Evolutionary conservation across 768 basidiomycete species (phyloP), one percentile per base, ranked within the genome.

Genomic region (Leucocoprinus sp.): DNA sequence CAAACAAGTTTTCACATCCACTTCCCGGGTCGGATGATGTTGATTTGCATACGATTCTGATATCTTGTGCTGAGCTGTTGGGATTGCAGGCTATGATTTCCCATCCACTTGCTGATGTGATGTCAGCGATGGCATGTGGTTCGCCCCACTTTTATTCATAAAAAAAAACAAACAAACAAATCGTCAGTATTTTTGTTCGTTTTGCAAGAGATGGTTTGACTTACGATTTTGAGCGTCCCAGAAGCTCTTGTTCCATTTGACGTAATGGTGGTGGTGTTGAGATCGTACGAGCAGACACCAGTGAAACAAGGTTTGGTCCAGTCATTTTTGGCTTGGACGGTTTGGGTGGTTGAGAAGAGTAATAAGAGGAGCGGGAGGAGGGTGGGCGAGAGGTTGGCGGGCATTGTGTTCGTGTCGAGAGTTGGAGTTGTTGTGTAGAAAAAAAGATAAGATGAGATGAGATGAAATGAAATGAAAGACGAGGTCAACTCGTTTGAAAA

Each of bases 21-120:
- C n/a, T 31, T 31, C 17, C 18, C 6, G 19, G 21, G 4, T 36
- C 51, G 24, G 56, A 48, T 37, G 62, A 48, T 17, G 56, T 46
- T 37, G 62, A 48, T 17, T 55, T 55, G 59, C 76, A 78, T 2
- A 75, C 72, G 15, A 75, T 63, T 7, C 73, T 69, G 39, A 76
- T 68, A 33, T 73, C 69, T 50, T 76, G 74, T 21, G 63, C 53
- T 8, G 65, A 48, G 0, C 58, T 50, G 45, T 67, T 62, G 2
- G 68, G 56, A 24, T 65, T 59, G 53, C 76, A 78, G 28, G 61
- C 65, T 17, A 76, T 52, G 33, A 77, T 74, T 22, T 65, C 61
- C 75, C 75, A 78, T 19, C 75, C 76, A 15, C 69, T 75, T 4
- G 72, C 71, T n/a, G 63, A 49, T 2, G 71, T 70, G 29, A 72